Evolutionary conservation across 495 filamentous ascomycete species (phyloP), one percentile per base, ranked within the genome.

Genomic region (Neurospora discreta): DNA sequence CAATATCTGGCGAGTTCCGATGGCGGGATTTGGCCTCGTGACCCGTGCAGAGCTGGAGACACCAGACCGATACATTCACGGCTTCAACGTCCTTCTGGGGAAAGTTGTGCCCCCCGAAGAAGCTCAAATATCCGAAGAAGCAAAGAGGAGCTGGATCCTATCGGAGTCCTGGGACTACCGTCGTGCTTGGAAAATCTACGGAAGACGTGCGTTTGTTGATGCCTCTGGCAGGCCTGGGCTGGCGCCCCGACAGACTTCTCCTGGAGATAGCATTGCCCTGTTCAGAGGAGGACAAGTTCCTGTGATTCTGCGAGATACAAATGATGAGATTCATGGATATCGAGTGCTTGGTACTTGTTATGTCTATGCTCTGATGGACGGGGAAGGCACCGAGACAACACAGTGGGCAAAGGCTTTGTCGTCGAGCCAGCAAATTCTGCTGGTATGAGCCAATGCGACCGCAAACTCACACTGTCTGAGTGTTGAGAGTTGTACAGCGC

Each of bases 321-420:
- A 39, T 16, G 40, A 58, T 58, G 44, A 7, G 6, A 13, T 52
- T 23, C 3, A 18, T 52, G 20, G n/a, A 1, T 52, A 46, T 36
- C 39, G 26, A 41, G 44, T 77, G 1, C 38, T 77, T 16, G 75
- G 75, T 6, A 74, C 75, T 33, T 69, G 74, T 5, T 77, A 77
- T 42, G 69, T 75, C 13, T 71, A 75, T 41, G 69, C 70, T 7
- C 72, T 75, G 30, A 75, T 77, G 75, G 71, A 73, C 39, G 73
- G 74, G 15, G 74, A 75, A 69, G 38, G 4, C 13, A 69, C 15
- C 2, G 69, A 69, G 58, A 41, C 42, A 20, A 68, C 38, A 44
- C 60, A 70, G 41, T 67, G 52, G 16, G 26, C 23, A 30, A 20
- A 69, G 46, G 46, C 46, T 20, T 6, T 58, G 15, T 58, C 46